Percentiles rank a stretch among this genome's conserved stretches.
Conservation (phyloP, 352 stramenopile species). For the Pythium inflatum region DNA sequence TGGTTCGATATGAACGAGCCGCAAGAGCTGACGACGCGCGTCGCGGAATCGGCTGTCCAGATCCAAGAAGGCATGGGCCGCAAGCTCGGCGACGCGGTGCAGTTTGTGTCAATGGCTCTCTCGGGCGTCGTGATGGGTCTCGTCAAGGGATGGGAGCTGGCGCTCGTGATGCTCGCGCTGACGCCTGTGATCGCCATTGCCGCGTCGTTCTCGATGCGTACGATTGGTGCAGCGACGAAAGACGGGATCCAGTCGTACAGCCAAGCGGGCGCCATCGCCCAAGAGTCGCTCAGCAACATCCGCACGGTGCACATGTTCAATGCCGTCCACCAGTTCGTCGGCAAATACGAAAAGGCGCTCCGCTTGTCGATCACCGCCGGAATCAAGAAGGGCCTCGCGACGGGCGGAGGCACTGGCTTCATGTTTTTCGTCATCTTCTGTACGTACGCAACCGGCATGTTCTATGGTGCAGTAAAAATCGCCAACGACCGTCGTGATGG, state of each 20-base stretch:
- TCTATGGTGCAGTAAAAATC: constrained; percentile 57
- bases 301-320: constrained; percentile 61
- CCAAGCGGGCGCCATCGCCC: constrained; percentile 67
- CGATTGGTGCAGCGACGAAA: constrained; percentile 53
- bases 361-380: constrained; percentile 29
- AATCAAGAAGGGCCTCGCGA: constrained; percentile 40
- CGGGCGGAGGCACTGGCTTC: constrained; percentile 37
- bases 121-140: constrained; percentile 47
- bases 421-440: constrained; percentile 49
- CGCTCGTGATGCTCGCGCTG: constrained; percentile 47
- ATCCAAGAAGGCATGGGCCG: constrained; percentile 69
- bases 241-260: constrained; percentile 60
- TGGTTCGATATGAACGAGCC: constrained; percentile 57
- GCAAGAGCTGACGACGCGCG: constrained; percentile 48
- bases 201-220: constrained; percentile 49
- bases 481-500: constrained; percentile 56
- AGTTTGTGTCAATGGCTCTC: constrained; percentile 41
- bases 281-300: constrained; percentile 68
- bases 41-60: constrained; percentile 50
- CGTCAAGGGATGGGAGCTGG: constrained; percentile 49
- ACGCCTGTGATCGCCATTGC: constrained; percentile 37
- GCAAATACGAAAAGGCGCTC: constrained; percentile 44
- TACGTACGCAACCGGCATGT: constrained; percentile 56
- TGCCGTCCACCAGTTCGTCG: constrained; percentile 31
- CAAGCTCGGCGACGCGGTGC: constrained; percentile 38